Conservation (phyloP, 306 rosid species). For the Acacia crassicarpa region DNA sequence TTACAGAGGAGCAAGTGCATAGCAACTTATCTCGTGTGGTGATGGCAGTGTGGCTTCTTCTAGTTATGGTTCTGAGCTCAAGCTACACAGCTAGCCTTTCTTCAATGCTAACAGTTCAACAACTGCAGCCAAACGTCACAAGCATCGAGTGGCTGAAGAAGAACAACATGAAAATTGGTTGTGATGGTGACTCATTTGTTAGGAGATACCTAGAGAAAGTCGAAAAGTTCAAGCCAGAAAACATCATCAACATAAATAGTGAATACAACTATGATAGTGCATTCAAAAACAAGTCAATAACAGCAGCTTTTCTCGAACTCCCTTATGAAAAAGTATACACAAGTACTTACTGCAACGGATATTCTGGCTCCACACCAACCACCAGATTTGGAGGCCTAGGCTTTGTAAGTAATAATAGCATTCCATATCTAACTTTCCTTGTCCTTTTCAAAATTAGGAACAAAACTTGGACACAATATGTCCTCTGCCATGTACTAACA, state of each 20-base stretch:
- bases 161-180: slow-evolving; percentile 51
- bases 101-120: slow-evolving; percentile 64
- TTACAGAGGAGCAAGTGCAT: slow-evolving; percentile 53
- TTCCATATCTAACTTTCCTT: background rate
- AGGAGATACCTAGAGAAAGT: slow-evolving; percentile 42
- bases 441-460: background rate
- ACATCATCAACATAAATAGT: slow-evolving; percentile 21
- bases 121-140: slow-evolving; percentile 37
- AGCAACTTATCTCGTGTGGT: slow-evolving; percentile 52
- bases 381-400: slow-evolving; percentile 70
- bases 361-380: slow-evolving; percentile 35
- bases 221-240: slow-evolving; percentile 31
- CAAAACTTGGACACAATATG: background rate
- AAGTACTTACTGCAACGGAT: slow-evolving; percentile 48
- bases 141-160: slow-evolving; percentile 42
- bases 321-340: slow-evolving; percentile 61
- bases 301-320: slow-evolving; percentile 74
- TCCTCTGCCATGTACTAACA: background rate
- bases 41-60: slow-evolving; percentile 57
- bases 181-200: slow-evolving; percentile 59
- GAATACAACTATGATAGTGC: slow-evolving; percentile 26
- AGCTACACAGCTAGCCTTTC: slow-evolving; percentile 78
- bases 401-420: slow-evolving; percentile 53
- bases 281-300: slow-evolving; percentile 35
- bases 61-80: slow-evolving; percentile 55